A percentile compares a stretch with the other conserved stretches of the same genome.
phyloP scores from a whole-genome alignment of 2,329 filamentous ascomycete genomes.

The Neopestalotiopsis rosae region DNA sequence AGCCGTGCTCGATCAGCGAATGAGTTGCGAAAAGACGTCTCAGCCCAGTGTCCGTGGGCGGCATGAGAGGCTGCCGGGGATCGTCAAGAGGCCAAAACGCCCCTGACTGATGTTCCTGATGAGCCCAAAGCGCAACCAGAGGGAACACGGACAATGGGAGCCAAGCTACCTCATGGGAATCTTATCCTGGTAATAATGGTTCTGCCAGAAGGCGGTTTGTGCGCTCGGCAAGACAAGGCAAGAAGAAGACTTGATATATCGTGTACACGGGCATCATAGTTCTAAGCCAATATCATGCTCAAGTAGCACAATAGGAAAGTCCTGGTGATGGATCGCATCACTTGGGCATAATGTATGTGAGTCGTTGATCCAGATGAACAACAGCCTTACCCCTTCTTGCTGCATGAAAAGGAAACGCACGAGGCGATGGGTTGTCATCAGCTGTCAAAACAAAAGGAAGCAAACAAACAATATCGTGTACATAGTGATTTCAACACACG shows the following conservation, averaged over 20 bases:
- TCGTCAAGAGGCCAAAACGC: no score
- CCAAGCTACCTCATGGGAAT: no score
- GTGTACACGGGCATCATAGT: no score
- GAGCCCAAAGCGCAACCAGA: background rate
- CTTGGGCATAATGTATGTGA: background rate
- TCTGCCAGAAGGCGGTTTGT: no score
- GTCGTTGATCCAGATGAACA: background rate
- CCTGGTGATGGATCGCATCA: background rate
- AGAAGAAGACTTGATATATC: no score
- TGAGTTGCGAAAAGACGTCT: background rate
- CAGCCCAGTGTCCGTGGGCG: background rate
- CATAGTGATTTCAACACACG: background rate
- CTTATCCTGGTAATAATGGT: no score
- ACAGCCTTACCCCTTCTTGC: background rate
- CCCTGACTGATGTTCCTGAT: background rate
- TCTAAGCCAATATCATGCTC: background rate
- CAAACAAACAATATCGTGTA: background rate
- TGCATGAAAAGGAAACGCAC: background rate
- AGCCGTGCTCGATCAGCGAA: background rate
- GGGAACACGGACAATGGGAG: background rate
- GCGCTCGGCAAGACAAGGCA: no score
- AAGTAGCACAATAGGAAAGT: background rate
- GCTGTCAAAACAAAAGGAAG: conserved; percentile 2
- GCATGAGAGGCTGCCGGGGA: background rate
- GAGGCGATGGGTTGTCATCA: background rate